Evolutionary conservation across 208 protist genomes (phyloP).

Genomic region (Angomonas ambiguus): DNA sequence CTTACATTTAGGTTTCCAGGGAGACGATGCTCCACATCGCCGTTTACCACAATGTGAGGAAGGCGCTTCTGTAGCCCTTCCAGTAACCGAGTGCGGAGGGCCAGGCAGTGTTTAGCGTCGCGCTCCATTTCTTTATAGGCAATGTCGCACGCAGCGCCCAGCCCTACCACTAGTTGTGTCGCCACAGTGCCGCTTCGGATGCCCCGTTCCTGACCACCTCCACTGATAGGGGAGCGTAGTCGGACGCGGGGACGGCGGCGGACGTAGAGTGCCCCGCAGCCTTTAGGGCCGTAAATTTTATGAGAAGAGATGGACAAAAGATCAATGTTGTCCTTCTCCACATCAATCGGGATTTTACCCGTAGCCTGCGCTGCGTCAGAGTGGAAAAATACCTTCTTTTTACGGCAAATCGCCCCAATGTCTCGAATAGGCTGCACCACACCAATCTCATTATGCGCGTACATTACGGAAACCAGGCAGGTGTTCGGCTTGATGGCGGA

Average conservation of each 20-base stretch:
- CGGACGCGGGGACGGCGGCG: slow-evolving; percentile 94
- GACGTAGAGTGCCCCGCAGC: slow-evolving; percentile 87
- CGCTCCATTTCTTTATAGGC: slow-evolving; percentile 93
- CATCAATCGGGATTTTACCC: slow-evolving; percentile 98
- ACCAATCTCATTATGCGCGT: slow-evolving; percentile 99
- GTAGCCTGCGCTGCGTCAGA: slow-evolving; percentile 96
- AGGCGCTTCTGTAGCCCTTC: slow-evolving; percentile 80
- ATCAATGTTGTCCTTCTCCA: slow-evolving; percentile 96
- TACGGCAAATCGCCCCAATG: slow-evolving; percentile 95
- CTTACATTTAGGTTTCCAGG: slow-evolving; percentile 98
- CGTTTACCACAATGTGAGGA: slow-evolving; percentile 92
- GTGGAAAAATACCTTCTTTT: slow-evolving; percentile 97
- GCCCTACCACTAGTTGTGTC: slow-evolving; percentile 90
- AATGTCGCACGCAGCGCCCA: slow-evolving; percentile 92
- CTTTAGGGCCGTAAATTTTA: slow-evolving; percentile 98
- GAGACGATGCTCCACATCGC: slow-evolving; percentile 88
- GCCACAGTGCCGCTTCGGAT: slow-evolving; percentile 94
- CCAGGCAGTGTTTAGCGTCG: slow-evolving; percentile 82
- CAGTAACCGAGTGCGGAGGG: slow-evolving; percentile 83
- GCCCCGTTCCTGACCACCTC: slow-evolving; percentile 98
- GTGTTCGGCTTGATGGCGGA: slow-evolving; percentile 93
- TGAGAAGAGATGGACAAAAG: slow-evolving; percentile 97
- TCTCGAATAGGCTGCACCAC: slow-evolving; percentile 96
- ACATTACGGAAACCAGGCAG: slow-evolving; percentile 97
- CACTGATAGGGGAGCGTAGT: slow-evolving; percentile 96